Percentiles rank a stretch among this genome's conserved stretches.
Conservation (phyloP, 192 early-diverging fungal genomes). For the Linderina pennispora region DNA sequence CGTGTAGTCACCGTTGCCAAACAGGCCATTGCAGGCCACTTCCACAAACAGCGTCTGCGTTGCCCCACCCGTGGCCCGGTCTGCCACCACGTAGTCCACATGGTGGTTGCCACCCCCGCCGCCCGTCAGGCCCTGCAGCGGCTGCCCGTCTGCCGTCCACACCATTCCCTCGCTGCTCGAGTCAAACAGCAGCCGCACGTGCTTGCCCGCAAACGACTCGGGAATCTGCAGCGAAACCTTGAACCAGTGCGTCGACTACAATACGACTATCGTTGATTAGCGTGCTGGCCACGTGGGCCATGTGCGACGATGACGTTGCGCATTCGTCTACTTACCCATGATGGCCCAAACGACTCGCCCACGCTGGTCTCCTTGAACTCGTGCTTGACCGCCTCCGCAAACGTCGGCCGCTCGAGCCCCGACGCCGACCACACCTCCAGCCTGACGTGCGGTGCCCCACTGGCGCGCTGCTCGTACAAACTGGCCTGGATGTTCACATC, state of each 20-base stretch:
- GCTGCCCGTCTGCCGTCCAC: constrained; percentile 77
- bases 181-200: constrained; percentile 85
- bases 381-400: constrained; percentile 51
- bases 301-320: not conserved
- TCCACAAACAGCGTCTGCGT: constrained; percentile 73
- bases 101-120: constrained; percentile 39
- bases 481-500: constrained; percentile 60
- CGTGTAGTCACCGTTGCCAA: constrained; percentile 55
- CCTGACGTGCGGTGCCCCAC: constrained; percentile 44
- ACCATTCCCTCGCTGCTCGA: constrained; percentile 83
- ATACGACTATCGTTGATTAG: too few relatives aligned
- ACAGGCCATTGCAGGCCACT: constrained; percentile 89
- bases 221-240: constrained; percentile 70
- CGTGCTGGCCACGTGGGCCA: not conserved
- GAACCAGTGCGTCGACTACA: constrained; percentile 65
- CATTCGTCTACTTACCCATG: constrained; percentile 46
- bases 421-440: constrained; percentile 46
- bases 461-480: constrained; percentile 45
- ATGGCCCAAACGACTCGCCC: constrained; percentile 80
- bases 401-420: constrained; percentile 43
- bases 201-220: constrained; percentile 51
- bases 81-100: constrained; percentile 48
- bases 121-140: constrained; percentile 87
- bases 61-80: constrained; percentile 42
- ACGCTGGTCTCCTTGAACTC: constrained; percentile 59